These are phyloP conservation scores for Albatrellus sp. DNA, from an alignment of 1,284 basidiomycete genomes.

Conservation along the genomic window DNA sequence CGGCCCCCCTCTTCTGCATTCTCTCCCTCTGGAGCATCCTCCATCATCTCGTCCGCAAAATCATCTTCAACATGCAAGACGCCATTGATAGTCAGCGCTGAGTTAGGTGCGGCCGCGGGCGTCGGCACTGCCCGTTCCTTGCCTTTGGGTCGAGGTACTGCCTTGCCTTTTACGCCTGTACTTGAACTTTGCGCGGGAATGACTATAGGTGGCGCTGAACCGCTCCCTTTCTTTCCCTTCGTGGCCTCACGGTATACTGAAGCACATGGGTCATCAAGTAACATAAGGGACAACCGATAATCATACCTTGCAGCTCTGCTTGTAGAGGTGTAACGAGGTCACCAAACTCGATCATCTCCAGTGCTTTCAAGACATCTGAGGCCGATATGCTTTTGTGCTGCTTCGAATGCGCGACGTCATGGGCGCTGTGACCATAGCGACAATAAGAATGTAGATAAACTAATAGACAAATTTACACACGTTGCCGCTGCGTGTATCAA, in stretches of 20 bases:
- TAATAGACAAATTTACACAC: neutral
- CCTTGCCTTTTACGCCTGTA: conserved; percentile 22
- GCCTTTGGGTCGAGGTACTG: conserved; percentile 16
- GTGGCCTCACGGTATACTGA: conserved; percentile 48
- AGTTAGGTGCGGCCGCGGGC: conserved; percentile 9
- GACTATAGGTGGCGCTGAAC: conserved; percentile 10
- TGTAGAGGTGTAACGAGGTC: conserved; percentile 63
- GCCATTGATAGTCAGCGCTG: conserved; percentile 14
- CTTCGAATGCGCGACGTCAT: conserved; percentile 74
- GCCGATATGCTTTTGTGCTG: conserved; percentile 84
- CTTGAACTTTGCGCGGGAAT: conserved; percentile 9
- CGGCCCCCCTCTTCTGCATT: conserved; percentile 10
- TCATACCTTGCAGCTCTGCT: conserved; percentile 57
- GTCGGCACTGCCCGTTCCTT: conserved; percentile 14
- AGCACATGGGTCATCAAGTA: neutral
- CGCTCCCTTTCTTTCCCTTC: conserved; percentile 34
- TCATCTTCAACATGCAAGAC: conserved; percentile 8
- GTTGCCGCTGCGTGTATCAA: neutral
- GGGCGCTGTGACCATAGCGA: conserved; percentile 40
- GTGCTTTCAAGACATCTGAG: conserved; percentile 78
- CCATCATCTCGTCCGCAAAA: conserved; percentile 11
- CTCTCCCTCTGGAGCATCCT: conserved; percentile 8
- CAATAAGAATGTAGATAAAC: neutral
- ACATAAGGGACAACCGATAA: neutral
- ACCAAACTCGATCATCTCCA: conserved; percentile 71